A percentile compares a stretch with the other conserved stretches of the same genome.
phyloP scores from a whole-genome alignment of 140 eudicot genomes.

The Senecio squalidus region DNA sequence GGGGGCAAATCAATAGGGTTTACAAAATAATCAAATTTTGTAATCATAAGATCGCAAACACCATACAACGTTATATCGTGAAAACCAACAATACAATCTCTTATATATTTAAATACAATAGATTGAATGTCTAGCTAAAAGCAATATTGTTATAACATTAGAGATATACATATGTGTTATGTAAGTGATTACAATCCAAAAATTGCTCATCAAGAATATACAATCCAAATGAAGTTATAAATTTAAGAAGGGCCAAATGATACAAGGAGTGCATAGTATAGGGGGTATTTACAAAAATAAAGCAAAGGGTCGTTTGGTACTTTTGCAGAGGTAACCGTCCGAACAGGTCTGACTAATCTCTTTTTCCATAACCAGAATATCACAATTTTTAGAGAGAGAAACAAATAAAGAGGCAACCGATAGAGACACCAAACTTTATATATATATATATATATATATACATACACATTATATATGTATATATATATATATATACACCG shows the following conservation, averaged over 20 bases:
- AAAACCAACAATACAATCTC: no score
- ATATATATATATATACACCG: constrained; percentile 34
- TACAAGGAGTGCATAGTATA: background rate
- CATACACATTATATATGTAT: constrained; percentile 12
- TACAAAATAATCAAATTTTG: no score
- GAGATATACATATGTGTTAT: no score
- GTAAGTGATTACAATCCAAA: no score
- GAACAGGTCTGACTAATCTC: constrained; percentile 20
- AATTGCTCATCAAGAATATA: no score
- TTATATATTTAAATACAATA: no score
- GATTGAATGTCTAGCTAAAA: no score
- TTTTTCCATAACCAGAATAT: constrained; percentile 27
- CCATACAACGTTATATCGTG: no score
- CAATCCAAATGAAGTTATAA: no score
- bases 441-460: background rate
- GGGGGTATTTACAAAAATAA: constrained; percentile 8
- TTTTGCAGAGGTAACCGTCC: constrained; percentile 38
- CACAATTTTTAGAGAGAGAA: background rate
- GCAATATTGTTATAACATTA: no score
- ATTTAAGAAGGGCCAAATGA: background rate
- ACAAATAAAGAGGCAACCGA: background rate
- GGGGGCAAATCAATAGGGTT: no score
- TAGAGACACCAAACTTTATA: background rate
- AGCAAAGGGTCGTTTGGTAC: constrained; percentile 2
- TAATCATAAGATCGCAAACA: no score